A percentile compares a stretch with the other conserved stretches of the same genome.
Conservation (phyloP, 164 flowering plant species). For the Platanus orientalis region DNA sequence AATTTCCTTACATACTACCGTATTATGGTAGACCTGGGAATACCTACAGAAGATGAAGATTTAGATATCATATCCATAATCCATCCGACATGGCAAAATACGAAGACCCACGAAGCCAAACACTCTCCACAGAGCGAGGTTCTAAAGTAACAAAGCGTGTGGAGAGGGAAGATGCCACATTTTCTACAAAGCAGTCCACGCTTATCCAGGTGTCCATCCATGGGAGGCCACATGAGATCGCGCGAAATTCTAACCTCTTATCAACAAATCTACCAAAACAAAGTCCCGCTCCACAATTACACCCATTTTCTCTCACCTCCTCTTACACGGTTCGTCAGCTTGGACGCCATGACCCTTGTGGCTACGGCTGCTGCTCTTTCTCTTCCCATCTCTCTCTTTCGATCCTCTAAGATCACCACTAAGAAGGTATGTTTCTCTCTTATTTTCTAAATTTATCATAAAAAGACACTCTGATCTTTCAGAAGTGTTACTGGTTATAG, state of each 20-base stretch:
- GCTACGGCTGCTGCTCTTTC: slow-evolving; percentile 57
- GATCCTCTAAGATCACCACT: slow-evolving; percentile 33
- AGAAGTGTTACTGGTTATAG: not conserved
- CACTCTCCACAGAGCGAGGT: not conserved
- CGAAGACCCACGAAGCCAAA: not conserved
- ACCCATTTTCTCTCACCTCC: slow-evolving; percentile 10
- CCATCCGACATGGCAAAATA: slow-evolving; percentile 26
- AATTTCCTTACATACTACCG: no score
- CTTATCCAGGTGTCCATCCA: slow-evolving; percentile 49
- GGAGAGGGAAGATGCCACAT: slow-evolving; percentile 46
- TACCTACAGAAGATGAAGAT: no score
- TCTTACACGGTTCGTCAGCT: slow-evolving; percentile 9
- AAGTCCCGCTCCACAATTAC: slow-evolving; percentile 19
- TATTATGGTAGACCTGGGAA: no score
- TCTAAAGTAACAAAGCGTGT: slow-evolving; percentile 31
- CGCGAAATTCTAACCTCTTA: slow-evolving; percentile 60
- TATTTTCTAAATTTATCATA: not conserved
- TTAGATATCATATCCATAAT: no score
- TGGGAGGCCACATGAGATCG: slow-evolving; percentile 58
- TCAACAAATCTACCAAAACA: slow-evolving; percentile 29
- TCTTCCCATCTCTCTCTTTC: slow-evolving; percentile 40
- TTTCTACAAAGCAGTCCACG: slow-evolving; percentile 18
- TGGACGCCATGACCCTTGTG: slow-evolving; percentile 51
- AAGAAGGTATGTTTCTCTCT: slow-evolving; percentile 41
- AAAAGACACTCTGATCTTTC: no score